A percentile compares a stretch with the other conserved stretches of the same genome.
phyloP scores from a whole-genome alignment of 306 rosid genomes.

The Elaeagnus macrophylla region DNA sequence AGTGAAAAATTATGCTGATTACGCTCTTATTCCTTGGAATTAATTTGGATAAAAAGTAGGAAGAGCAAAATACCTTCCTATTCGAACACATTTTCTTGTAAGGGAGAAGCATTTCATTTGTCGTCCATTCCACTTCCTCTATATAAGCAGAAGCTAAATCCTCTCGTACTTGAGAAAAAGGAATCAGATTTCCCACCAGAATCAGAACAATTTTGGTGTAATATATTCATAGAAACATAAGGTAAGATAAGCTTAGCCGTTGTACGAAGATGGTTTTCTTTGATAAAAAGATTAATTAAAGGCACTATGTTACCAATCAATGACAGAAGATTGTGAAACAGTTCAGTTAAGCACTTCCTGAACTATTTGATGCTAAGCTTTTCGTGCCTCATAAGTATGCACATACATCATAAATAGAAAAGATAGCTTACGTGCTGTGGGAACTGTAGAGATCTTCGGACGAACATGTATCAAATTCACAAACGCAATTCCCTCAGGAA shows the following conservation, averaged over 20 bases:
- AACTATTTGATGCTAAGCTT: neutral
- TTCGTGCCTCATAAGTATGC: neutral
- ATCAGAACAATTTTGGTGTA: neutral
- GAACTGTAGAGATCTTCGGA: conserved; percentile 49
- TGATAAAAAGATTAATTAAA: too few species aligned
- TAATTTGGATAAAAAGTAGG: conserved; percentile 12
- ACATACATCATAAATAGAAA: conserved; percentile 5
- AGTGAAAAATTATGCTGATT: too few species aligned
- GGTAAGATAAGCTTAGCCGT: neutral
- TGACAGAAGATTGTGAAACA: too few species aligned
- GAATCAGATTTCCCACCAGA: conserved; percentile 71
- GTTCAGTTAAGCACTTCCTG: neutral
- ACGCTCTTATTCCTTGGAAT: conserved; percentile 9
- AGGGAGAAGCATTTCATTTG: conserved; percentile 59
- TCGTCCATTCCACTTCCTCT: conserved; percentile 60
- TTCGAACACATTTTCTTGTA: conserved; percentile 60
- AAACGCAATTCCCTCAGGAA: conserved; percentile 51
- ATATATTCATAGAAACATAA: neutral
- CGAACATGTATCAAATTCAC: conserved; percentile 72
- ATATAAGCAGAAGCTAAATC: conserved; percentile 54
- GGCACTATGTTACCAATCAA: too few species aligned
- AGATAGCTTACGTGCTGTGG: conserved; percentile 64
- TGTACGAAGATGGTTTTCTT: neutral
- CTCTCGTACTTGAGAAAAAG: conserved; percentile 50
- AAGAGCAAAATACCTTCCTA: conserved; percentile 49